Conservation (phyloP, 176 grass and related monocot genomes). For the Eragrostis nindensis region DNA sequence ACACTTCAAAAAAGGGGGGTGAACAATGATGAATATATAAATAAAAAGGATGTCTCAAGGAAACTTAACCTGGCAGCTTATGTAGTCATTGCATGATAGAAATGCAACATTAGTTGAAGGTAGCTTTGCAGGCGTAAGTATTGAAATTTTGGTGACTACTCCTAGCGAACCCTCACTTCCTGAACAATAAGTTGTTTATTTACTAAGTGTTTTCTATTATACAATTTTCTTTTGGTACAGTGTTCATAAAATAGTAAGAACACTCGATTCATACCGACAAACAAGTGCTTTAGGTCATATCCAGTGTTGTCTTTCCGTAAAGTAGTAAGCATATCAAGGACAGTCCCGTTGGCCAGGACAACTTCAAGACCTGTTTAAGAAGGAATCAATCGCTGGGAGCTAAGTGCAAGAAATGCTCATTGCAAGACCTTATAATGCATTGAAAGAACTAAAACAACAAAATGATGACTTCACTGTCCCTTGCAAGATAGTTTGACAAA, state of each 20-base stretch:
- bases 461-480: not conserved
- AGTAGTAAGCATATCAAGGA: constrained; percentile 93
- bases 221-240: not conserved
- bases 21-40: not conserved
- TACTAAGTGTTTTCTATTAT: constrained; percentile 21
- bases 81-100: constrained; percentile 94
- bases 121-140: constrained; percentile 91
- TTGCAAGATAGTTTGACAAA: not conserved
- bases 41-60: not conserved
- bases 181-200: constrained; percentile 54
- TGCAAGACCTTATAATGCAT: not conserved
- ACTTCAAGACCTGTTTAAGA: constrained; percentile 78
- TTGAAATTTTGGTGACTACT: constrained; percentile 86
- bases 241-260: not conserved
- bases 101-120: constrained; percentile 84
- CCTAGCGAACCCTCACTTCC: constrained; percentile 97
- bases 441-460: not conserved
- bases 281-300: constrained; percentile 97
- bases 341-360: constrained; percentile 87
- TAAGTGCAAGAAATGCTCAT: too few relatives aligned
- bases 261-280: constrained; percentile 58
- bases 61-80: constrained; percentile 74
- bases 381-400: constrained; percentile 24
- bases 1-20: constrained; percentile 11
- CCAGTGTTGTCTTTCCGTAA: constrained; percentile 98